phyloP scores from a whole-genome alignment of 1,284 basidiomycete species.

The Microbotryum saponariae region DNA sequence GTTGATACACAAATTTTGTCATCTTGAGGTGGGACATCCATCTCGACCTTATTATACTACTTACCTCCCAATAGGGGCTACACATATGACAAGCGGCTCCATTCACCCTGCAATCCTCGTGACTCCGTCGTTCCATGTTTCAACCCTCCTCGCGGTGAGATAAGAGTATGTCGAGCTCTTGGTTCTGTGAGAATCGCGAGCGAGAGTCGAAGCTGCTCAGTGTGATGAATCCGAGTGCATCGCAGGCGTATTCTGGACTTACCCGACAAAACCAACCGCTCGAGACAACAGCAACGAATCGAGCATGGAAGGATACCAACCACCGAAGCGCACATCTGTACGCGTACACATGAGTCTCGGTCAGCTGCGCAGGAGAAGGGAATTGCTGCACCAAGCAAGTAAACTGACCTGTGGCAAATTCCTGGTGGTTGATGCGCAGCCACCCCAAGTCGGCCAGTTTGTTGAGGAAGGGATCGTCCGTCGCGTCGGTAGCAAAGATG shows the following conservation, averaged over 20 bases:
- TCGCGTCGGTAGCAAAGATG: constrained; percentile 24
- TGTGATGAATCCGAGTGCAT: neutral
- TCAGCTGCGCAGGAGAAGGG: too few species aligned
- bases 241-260: neutral
- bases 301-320: constrained; percentile 22
- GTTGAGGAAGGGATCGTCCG: constrained; percentile 21
- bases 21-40: too few species aligned
- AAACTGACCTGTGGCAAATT: constrained; percentile 1
- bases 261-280: constrained; percentile 25
- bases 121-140: constrained; percentile 21
- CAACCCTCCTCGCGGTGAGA: constrained; percentile 22
- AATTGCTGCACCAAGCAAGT: neutral
- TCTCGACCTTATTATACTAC: too few species aligned
- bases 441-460: constrained; percentile 21
- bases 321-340: constrained; percentile 14
- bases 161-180: constrained; percentile 10
- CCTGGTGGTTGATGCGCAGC: constrained; percentile 19
- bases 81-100: too few species aligned
- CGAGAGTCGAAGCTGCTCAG: constrained; percentile 7
- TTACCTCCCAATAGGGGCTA: too few species aligned
- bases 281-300: constrained; percentile 20
- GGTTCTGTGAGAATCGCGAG: neutral
- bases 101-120: constrained; percentile 18
- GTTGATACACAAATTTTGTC: too few species aligned
- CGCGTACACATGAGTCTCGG: neutral